These are phyloP conservation scores for Annulohypoxylon maeteangense DNA, from an alignment of 495 filamentous ascomycete species.

Conservation along the genomic window DNA sequence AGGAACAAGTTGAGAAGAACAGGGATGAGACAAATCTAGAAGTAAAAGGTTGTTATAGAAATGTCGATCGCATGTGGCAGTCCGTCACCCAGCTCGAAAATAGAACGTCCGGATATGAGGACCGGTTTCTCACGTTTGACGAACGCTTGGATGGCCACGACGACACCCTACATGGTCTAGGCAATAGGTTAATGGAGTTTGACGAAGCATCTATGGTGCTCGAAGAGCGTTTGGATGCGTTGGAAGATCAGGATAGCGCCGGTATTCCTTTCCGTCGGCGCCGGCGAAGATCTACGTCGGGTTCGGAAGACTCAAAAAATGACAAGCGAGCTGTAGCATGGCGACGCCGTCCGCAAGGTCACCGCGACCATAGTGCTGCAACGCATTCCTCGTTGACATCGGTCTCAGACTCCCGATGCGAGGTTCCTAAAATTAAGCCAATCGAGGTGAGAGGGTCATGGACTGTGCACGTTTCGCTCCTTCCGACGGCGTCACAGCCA, in stretches of 20 bases:
- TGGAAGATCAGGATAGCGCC: slow-evolving; percentile 48
- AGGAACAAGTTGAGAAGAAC: slow-evolving; percentile 63
- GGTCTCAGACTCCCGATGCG: slow-evolving; percentile 21
- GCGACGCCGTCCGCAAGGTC: slow-evolving; percentile 9
- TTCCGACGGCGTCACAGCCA: slow-evolving; percentile 61
- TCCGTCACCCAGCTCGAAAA: slow-evolving; percentile 60
- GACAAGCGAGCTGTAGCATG: slow-evolving; percentile 32
- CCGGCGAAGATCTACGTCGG: slow-evolving; percentile 46
- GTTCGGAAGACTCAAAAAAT: slow-evolving; percentile 43
- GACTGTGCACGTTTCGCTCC: slow-evolving; percentile 67
- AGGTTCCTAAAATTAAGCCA: slow-evolving; percentile 1
- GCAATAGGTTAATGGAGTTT: slow-evolving; percentile 58
- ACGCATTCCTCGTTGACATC: slow-evolving; percentile 21
- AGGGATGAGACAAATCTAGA: slow-evolving; percentile 60
- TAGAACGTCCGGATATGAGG: slow-evolving; percentile 54
- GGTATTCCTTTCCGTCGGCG: slow-evolving; percentile 38
- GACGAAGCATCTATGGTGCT: slow-evolving; percentile 62
- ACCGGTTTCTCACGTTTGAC: slow-evolving; percentile 56
- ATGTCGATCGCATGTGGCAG: slow-evolving; percentile 62
- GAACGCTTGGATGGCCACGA: slow-evolving; percentile 55
- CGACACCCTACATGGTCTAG: slow-evolving; percentile 55
- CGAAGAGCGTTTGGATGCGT: slow-evolving; percentile 62
- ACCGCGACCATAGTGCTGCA: slow-evolving; percentile 10
- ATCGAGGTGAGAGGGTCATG: slow-evolving; percentile 51
- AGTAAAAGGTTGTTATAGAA: slow-evolving; percentile 61